Evolutionary conservation across 2,329 filamentous ascomycete genomes (phyloP).

Genomic region (Coleophoma eucalyptorum): DNA sequence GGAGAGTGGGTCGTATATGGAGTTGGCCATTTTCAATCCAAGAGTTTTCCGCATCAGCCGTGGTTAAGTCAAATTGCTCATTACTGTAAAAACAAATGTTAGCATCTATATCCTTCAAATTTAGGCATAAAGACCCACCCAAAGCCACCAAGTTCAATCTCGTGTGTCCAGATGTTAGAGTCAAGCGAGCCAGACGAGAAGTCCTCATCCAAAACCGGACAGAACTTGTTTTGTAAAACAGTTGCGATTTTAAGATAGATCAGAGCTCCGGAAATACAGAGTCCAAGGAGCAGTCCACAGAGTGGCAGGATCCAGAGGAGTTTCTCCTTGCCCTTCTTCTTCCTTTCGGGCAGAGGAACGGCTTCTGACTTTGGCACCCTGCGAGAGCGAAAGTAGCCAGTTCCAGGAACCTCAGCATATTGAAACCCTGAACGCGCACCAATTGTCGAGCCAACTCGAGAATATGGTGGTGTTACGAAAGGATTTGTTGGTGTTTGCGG

Average conservation of each 20-base stretch:
- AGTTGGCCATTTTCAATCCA: slow-evolving; percentile 64
- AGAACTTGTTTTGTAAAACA: slow-evolving; percentile 73
- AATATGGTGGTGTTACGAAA: slow-evolving; percentile 12
- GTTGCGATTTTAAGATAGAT: slow-evolving; percentile 69
- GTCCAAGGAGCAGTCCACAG: slow-evolving; percentile 64
- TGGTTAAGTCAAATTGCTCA: slow-evolving; percentile 74
- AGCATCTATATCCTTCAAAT: not conserved
- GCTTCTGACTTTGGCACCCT: slow-evolving; percentile 66
- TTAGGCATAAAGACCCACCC: not conserved
- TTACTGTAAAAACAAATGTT: slow-evolving; percentile 44
- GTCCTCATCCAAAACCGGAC: slow-evolving; percentile 54
- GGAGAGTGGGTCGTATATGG: slow-evolving; percentile 69
- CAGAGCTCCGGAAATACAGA: slow-evolving; percentile 63
- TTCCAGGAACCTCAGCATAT: slow-evolving; percentile 10
- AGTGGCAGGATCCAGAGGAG: slow-evolving; percentile 77
- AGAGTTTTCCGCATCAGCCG: slow-evolving; percentile 64
- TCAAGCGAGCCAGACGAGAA: slow-evolving; percentile 11
- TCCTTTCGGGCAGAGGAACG: slow-evolving; percentile 70
- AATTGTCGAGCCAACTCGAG: slow-evolving; percentile 3
- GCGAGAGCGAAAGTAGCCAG: slow-evolving; percentile 66
- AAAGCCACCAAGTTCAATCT: not conserved
- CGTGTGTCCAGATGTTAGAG: not conserved
- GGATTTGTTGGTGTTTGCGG: slow-evolving; percentile 5
- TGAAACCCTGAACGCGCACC: slow-evolving; percentile 12
- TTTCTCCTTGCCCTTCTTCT: slow-evolving; percentile 70